Evolutionary conservation across 805 yeast genomes (phyloP).

Genomic region (Wickerhamomyces alni): DNA sequence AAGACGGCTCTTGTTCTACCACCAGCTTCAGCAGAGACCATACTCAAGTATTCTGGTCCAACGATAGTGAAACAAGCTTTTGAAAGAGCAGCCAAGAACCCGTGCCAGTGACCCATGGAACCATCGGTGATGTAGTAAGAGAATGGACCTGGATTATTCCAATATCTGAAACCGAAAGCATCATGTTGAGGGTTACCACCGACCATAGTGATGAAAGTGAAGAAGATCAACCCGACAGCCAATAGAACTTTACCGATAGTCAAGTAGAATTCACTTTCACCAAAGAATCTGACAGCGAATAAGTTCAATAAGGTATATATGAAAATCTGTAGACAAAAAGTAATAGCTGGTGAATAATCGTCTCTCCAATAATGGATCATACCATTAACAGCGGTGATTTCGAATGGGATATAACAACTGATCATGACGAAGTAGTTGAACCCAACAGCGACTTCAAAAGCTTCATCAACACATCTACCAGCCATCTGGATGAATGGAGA

Average conservation of each 20-base stretch:
- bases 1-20: conserved; percentile 63
- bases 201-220: conserved; percentile 74
- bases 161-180: conserved; percentile 52
- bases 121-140: conserved; percentile 51
- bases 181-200: conserved; percentile 80
- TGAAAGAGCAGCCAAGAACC: conserved; percentile 62
- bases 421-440: conserved; percentile 55
- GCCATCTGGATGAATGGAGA: conserved; percentile 62
- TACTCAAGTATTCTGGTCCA: conserved; percentile 80
- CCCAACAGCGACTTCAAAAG: conserved; percentile 66
- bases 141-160: conserved; percentile 48
- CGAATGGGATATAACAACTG: conserved; percentile 54
- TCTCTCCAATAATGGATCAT: conserved; percentile 71
- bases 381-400: conserved; percentile 57
- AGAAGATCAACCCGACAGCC: conserved; percentile 64
- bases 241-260: conserved; percentile 66
- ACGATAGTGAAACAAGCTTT: conserved; percentile 74
- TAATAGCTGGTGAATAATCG: conserved; percentile 65
- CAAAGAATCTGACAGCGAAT: conserved; percentile 68
- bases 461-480: conserved; percentile 57
- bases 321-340: conserved; percentile 60
- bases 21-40: conserved; percentile 79
- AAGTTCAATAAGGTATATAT: conserved; percentile 58
- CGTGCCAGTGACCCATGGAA: conserved; percentile 57
- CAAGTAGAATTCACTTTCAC: conserved; percentile 77